Evolutionary conservation across 305 asterid species (phyloP), one percentile per base, ranked within the genome.

Genomic region (Solanum chacoense): DNA sequence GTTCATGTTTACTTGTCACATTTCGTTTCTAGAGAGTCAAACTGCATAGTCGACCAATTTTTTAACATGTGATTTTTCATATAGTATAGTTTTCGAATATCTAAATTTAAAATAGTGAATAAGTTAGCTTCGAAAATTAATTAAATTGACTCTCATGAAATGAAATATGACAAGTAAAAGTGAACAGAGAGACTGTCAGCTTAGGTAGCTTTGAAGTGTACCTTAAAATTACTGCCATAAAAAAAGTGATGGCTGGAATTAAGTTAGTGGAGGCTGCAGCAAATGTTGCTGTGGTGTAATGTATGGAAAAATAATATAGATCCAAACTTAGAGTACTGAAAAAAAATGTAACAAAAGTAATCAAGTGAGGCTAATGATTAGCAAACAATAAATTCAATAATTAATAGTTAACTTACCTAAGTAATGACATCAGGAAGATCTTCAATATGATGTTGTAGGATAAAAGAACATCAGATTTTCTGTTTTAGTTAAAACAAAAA

Each of bases 201-300:
- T 31, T 50, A 16, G 11, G 12, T 35, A 59, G 5, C 5, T n/a
- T 24, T 59, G 10, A 22, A 42, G 32, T 45, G 18, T 91, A 93
- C 98, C 97, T 88, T 87, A 91, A 89, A 8, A 90, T 22, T 84
- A 89, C 45, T 2, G 97, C 94, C 81, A 95, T 72, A 37, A 93
- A 89, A 72, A 93, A 94, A 12, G 98, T 94, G 29, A 93, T 80
- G 18, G 94, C 94, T 8, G 97, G 97, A 85, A 94, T 92, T 11
- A 94, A 92, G 90, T 93, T 95, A 24, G 93, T 87, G 88, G 93
- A 86, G 37, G 96, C 98, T 3, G 96, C 93, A 22, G 95, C 98
- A 87, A 93, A 94, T 8, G 97, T 95, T 75, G 98, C 98, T 5
- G 97, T 89, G n/a, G 94, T 94, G 24, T 92, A 95, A n/a, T 93